A percentile compares a stretch with the other conserved stretches of the same genome.
Evolutionary conservation across 306 rosid genomes (phyloP).

Genomic region (Cucurbita pepo): DNA sequence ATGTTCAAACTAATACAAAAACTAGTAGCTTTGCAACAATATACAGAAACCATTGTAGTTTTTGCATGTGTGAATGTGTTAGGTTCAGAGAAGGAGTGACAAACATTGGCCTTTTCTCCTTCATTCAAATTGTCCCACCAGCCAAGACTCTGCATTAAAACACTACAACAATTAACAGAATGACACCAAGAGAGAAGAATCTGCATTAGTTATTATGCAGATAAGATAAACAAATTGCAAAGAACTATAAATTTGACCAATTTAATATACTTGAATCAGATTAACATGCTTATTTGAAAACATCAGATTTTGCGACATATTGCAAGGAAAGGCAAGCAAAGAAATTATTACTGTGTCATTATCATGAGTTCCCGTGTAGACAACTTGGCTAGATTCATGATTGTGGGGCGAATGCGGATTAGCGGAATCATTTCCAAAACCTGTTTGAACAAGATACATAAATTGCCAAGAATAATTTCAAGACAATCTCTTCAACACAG

Average conservation of each 20-base stretch:
- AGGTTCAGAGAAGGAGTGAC: slow-evolving; percentile 12
- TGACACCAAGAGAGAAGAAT: not conserved
- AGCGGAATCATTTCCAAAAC: slow-evolving; percentile 61
- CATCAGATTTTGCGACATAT: not conserved
- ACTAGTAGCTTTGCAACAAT: not conserved
- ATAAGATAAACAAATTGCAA: no score
- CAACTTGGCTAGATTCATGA: slow-evolving; percentile 85
- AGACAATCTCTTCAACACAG: not conserved
- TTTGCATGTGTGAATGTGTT: not conserved
- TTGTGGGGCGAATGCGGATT: slow-evolving; percentile 92
- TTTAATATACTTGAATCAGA: not conserved
- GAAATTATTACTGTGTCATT: slow-evolving; percentile 69
- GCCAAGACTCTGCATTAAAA: slow-evolving; percentile 44
- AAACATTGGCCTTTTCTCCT: slow-evolving; percentile 57
- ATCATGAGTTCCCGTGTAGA: slow-evolving; percentile 92
- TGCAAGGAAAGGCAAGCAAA: not conserved
- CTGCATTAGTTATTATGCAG: no score
- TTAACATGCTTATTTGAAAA: not conserved
- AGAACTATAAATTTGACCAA: not conserved
- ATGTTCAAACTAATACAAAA: not conserved
- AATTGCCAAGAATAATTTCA: not conserved
- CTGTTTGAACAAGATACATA: slow-evolving; percentile 17
- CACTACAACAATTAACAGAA: slow-evolving; percentile 9
- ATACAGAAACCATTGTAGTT: not conserved
- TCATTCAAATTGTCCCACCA: slow-evolving; percentile 84